phyloP scores from a whole-genome alignment of 2,329 filamentous ascomycete genomes.

The Myriosclerotinia curreyana region DNA sequence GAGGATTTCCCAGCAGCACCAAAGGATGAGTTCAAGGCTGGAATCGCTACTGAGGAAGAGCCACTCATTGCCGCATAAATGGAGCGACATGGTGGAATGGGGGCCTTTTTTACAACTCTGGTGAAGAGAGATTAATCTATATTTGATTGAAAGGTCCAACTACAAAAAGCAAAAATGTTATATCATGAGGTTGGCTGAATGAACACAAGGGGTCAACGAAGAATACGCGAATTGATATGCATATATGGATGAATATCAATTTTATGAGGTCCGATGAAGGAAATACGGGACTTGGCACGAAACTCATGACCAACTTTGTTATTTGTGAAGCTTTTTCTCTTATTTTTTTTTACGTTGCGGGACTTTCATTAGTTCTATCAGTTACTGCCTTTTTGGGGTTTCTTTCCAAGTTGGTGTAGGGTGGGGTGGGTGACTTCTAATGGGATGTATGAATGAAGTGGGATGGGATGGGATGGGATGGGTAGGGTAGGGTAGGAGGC shows the following conservation, averaged over 20 bases:
- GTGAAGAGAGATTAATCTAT: slow-evolving; percentile 13
- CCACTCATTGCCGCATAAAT: slow-evolving; percentile 35
- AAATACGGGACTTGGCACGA: slow-evolving; percentile 2
- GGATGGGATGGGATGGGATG: not conserved
- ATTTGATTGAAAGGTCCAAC: slow-evolving; percentile 1
- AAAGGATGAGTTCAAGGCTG: slow-evolving; percentile 37
- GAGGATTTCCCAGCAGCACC: slow-evolving; percentile 38
- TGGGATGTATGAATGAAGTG: not conserved
- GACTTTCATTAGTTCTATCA: not conserved
- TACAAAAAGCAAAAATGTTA: not conserved
- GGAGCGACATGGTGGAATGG: not conserved
- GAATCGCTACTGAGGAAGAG: slow-evolving; percentile 28
- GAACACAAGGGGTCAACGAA: slow-evolving; percentile 6
- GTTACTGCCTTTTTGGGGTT: slow-evolving; percentile 3
- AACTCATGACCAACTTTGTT: not conserved
- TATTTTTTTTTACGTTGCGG: not conserved
- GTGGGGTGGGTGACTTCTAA: not conserved
- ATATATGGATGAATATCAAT: slow-evolving; percentile 4
- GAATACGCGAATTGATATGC: not conserved
- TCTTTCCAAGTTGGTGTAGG: not conserved
- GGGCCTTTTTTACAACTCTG: slow-evolving; percentile 1
- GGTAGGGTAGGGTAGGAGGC: not conserved
- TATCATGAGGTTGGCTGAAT: not conserved
- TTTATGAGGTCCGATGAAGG: slow-evolving; percentile 2
- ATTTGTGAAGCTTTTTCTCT: slow-evolving; percentile 17